Evolutionary conservation across 139 green algal species (phyloP), one percentile per base, ranked within the genome.

Genomic region (Monoraphidium neglectum): DNA sequence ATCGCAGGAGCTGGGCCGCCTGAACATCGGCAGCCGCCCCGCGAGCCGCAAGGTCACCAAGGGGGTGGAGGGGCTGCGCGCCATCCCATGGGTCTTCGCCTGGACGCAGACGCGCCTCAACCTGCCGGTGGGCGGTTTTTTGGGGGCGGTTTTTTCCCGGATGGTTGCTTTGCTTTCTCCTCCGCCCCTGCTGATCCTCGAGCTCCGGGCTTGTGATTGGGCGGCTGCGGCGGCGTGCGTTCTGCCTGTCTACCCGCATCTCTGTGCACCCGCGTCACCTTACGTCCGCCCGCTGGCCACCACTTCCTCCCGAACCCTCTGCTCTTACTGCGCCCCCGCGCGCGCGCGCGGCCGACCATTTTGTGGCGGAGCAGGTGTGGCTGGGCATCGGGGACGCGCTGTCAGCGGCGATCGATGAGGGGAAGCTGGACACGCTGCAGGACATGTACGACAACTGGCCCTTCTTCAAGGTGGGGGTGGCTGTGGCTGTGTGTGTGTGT

Each of bases 391-490:
- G 93, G 36, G 89, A 95, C 64, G 96, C 92, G 46, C 83, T 99
- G 54, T 36, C 89, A n/a, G 54, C 66, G 13, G 86, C 86, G 16
- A 79, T 93, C 21, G 80, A 85, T 0, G 38, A 84, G 40, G 84
- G 74, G 26, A 46, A 84, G 23, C 65, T 83, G 57, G 43, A 60
- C 3, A 72, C 89, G 69, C 89, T 98, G 67, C 87, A 92, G 83
- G 90, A 92, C 49, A 99, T 99, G 96, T 98, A 97, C 89, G 69
- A 84, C 40, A 77, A 96, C 72, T 99, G 96, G 96, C 95, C 94
- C 40, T 99, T 99, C 89, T 99, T 99, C 90, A 87, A 91, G 47
- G 92, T 91, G 28, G 92, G 85, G 3, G 80, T 97, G 40, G 92
- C 96, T 78, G 87, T 97, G 43, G 12, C 43, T 12, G 43, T 12